phyloP scores from a whole-genome alignment of 495 filamentous ascomycete genomes.

The Halenospora varia region DNA sequence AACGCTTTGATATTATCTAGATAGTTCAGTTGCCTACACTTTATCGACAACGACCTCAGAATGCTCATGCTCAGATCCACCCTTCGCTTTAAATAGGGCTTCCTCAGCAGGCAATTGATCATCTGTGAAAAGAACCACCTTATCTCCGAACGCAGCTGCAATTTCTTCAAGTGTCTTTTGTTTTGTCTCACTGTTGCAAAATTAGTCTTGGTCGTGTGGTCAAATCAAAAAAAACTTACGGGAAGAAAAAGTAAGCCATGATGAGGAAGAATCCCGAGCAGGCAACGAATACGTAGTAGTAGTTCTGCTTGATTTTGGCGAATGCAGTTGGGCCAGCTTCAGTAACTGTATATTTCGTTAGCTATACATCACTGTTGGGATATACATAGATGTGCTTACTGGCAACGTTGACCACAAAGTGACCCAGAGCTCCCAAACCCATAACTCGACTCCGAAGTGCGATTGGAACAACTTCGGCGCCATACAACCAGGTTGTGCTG shows the following conservation, averaged over 20 bases:
- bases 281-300: conserved; percentile 56
- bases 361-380: no score
- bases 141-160: conserved; percentile 52
- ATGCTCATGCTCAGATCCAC: background rate
- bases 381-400: no score
- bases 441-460: conserved; percentile 55
- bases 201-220: no score
- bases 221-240: conserved; percentile 34
- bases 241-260: conserved; percentile 52
- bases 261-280: conserved; percentile 47
- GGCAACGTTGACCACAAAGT: conserved; percentile 56
- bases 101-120: conserved; percentile 29
- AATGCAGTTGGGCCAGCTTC: conserved; percentile 56
- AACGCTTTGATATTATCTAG: no score
- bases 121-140: conserved; percentile 43
- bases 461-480: conserved; percentile 55
- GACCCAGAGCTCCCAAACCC: conserved; percentile 52
- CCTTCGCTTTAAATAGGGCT: conserved; percentile 14
- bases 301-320: conserved; percentile 54
- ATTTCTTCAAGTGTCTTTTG: conserved; percentile 56
- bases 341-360: conserved; percentile 43
- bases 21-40: background rate
- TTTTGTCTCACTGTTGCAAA: conserved; percentile 45
- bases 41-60: background rate
- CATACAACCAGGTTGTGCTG: conserved; percentile 58